These are phyloP conservation scores for Protea cynaroides DNA, from an alignment of 164 flowering plant species.

Conservation along the genomic window DNA sequence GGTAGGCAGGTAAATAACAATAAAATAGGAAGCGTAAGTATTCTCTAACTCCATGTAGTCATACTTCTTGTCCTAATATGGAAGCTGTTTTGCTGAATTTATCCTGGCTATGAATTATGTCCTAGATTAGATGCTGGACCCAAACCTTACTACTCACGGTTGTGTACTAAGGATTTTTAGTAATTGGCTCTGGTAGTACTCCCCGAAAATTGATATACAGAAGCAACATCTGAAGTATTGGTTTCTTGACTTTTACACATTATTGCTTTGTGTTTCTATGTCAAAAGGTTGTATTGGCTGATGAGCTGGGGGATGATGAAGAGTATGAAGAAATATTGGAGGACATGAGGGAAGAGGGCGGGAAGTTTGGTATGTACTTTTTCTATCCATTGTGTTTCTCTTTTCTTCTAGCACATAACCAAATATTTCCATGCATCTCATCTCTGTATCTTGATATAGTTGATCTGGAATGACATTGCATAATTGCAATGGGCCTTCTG, in stretches of 20 bases:
- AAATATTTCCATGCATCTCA: not conserved
- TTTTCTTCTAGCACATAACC: no score
- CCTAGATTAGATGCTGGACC: no score
- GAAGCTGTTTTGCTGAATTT: no score
- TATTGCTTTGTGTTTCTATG: not conserved
- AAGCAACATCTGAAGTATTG: not conserved
- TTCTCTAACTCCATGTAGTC: no score
- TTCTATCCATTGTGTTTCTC: not conserved
- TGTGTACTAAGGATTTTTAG: no score
- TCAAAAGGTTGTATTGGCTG: conserved; percentile 48
- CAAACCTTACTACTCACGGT: no score
- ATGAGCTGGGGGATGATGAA: conserved; percentile 56
- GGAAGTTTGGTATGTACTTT: conserved; percentile 58
- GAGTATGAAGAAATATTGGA: conserved; percentile 75
- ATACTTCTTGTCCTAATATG: no score
- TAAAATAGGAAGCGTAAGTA: no score
- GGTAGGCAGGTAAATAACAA: no score
- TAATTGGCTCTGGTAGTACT: not conserved
- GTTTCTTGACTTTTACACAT: not conserved
- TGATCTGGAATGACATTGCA: not conserved
- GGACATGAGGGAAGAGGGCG: conserved; percentile 82
- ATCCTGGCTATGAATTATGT: no score
- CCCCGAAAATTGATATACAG: not conserved
- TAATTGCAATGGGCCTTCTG: not conserved
- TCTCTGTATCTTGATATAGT: not conserved